phyloP scores from a whole-genome alignment of 208 protist species.

The Trypanosoma scelopori region DNA sequence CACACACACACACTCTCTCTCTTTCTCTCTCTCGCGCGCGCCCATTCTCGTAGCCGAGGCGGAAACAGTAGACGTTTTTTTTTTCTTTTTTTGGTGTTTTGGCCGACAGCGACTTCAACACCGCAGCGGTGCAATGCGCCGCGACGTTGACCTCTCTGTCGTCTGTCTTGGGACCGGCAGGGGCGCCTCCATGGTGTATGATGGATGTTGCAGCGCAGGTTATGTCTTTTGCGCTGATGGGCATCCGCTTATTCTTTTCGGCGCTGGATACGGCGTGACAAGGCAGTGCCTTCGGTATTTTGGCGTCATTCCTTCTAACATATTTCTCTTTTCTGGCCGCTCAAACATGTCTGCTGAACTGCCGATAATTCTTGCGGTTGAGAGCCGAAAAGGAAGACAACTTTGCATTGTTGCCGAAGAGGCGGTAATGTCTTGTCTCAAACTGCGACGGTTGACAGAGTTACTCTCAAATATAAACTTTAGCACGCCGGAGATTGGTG shows the following conservation, averaged over 20 bases:
- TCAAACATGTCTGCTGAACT: slow-evolving; percentile 37
- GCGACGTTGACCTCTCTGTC: slow-evolving; percentile 15
- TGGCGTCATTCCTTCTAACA: slow-evolving; percentile 28
- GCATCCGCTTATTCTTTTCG: slow-evolving; percentile 29
- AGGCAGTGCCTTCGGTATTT: slow-evolving; percentile 37
- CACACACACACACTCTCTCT: no score
- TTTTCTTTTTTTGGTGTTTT: neutral
- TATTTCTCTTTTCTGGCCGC: slow-evolving; percentile 33
- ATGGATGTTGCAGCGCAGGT: slow-evolving; percentile 26
- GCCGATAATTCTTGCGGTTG: slow-evolving; percentile 32
- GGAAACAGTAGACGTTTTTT: neutral
- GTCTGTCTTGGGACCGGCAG: slow-evolving; percentile 35
- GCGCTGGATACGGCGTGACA: slow-evolving; percentile 35
- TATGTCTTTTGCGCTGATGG: slow-evolving; percentile 30
- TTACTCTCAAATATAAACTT: slow-evolving; percentile 17
- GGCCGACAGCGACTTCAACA: neutral
- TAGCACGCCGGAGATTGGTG: neutral
- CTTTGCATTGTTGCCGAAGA: slow-evolving; percentile 21
- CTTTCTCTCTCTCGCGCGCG: no score
- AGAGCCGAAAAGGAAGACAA: slow-evolving; percentile 18
- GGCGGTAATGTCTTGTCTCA: slow-evolving; percentile 21
- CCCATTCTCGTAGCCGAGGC: no score
- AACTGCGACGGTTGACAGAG: slow-evolving; percentile 26
- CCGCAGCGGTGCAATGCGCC: neutral
- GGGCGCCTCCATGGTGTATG: slow-evolving; percentile 32